Evolutionary conservation across 1,139 yeast species (phyloP).

Genomic region (Geotrichum phurueaensis): DNA sequence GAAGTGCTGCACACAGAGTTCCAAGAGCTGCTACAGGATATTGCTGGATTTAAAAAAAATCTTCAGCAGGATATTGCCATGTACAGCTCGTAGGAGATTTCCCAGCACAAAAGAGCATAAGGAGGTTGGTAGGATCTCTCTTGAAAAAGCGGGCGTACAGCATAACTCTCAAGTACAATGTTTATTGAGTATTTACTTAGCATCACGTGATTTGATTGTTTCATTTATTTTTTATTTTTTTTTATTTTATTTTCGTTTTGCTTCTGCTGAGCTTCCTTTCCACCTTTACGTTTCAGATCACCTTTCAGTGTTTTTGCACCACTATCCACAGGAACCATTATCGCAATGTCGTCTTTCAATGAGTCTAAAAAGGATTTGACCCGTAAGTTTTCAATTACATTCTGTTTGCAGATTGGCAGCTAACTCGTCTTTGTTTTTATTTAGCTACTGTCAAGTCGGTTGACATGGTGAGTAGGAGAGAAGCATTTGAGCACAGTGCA

Average conservation of each 20-base stretch:
- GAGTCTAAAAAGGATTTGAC: not conserved
- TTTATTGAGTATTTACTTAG: no score
- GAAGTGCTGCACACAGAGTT: slow-evolving; percentile 14
- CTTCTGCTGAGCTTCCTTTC: no score
- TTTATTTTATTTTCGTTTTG: no score
- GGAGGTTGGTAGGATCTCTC: not conserved
- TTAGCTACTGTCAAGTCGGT: slow-evolving; percentile 26
- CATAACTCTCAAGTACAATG: no score
- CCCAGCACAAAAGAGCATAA: not conserved
- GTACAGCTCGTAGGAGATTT: not conserved
- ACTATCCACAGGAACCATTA: not conserved
- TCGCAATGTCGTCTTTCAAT: not conserved
- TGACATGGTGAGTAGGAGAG: slow-evolving; percentile 23
- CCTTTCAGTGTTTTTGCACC: not conserved
- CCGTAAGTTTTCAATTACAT: not conserved
- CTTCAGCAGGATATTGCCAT: slow-evolving; percentile 4
- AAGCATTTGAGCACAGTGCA: not conserved
- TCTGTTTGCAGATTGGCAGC: not conserved
- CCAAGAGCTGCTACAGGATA: slow-evolving; percentile 11
- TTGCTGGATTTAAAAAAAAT: slow-evolving; percentile 5
- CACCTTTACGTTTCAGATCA: no score
- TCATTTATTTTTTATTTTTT: no score
- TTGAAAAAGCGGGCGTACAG: no score
- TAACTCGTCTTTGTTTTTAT: not conserved
- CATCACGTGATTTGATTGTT: no score